These are phyloP conservation scores for Talaromyces islandicus DNA, from an alignment of 2,329 filamentous ascomycete genomes.

Conservation along the genomic window DNA sequence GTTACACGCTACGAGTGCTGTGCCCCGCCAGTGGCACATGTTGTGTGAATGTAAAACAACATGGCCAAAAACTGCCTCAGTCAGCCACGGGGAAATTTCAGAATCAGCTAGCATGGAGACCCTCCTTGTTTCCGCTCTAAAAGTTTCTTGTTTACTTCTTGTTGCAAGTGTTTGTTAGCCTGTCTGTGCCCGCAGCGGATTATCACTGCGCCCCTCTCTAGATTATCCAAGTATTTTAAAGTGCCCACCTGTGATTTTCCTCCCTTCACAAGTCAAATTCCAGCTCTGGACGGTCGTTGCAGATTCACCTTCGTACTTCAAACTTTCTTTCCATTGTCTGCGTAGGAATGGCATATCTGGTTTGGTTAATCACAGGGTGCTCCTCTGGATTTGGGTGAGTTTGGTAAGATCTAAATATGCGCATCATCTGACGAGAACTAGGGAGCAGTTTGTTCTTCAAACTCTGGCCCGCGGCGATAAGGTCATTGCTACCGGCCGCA, in stretches of 20 bases:
- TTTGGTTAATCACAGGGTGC: constrained; percentile 8
- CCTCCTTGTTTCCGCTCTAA: background rate
- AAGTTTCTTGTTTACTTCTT: background rate
- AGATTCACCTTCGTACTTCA: background rate
- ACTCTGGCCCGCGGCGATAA: constrained; percentile 5
- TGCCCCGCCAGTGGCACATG: background rate
- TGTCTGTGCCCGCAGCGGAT: background rate
- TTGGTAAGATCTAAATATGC: background rate
- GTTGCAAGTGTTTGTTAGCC: background rate
- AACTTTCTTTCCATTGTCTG: background rate
- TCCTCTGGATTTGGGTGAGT: constrained; percentile 7
- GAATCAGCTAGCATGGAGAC: background rate
- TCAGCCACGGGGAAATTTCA: background rate
- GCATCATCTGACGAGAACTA: background rate
- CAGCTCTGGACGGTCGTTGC: background rate
- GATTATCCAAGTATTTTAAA: background rate
- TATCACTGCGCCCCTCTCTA: background rate
- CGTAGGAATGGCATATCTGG: constrained; percentile 1
- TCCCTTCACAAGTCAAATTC: background rate
- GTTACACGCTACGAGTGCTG: background rate
- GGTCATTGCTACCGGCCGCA: constrained; percentile 8
- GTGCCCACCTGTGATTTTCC: background rate
- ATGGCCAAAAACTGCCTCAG: background rate
- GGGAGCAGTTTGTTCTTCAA: constrained; percentile 9
- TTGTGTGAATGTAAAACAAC: background rate